Evolutionary conservation across 1,139 yeast species (phyloP).

Genomic region (Magnusiomyces magnusii): DNA sequence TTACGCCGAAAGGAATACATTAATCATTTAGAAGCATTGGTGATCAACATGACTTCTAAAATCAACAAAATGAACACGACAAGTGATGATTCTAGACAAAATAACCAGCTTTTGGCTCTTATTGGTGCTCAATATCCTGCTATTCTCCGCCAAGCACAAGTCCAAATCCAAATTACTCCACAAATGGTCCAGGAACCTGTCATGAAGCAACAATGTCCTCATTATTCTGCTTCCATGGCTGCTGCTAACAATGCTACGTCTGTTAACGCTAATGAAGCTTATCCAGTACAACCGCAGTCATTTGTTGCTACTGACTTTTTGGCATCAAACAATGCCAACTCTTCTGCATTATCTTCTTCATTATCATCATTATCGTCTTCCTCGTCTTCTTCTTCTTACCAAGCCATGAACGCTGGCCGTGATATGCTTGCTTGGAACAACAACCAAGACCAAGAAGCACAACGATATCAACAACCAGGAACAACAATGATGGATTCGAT

Average conservation of each 20-base stretch:
- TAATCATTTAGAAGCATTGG: conserved; percentile 27
- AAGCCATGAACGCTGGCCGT: not conserved
- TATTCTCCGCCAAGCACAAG: conserved; percentile 11
- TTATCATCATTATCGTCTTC: not conserved
- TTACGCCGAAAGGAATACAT: conserved; percentile 32
- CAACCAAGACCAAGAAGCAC: not conserved
- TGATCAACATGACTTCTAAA: conserved; percentile 24
- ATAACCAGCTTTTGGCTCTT: conserved; percentile 10
- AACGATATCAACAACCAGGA: not conserved
- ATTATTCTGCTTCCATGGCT: not conserved
- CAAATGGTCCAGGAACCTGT: conserved; percentile 1
- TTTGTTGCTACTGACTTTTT: not conserved
- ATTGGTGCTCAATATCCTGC: not conserved
- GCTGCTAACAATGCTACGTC: not conserved
- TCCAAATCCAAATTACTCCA: conserved; percentile 4
- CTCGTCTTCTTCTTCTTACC: not conserved
- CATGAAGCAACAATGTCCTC: conserved; percentile 3
- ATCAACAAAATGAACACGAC: conserved; percentile 20
- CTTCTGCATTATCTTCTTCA: not conserved
- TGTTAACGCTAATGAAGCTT: not conserved
- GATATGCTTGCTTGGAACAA: not conserved
- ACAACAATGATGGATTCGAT: conserved; percentile 10
- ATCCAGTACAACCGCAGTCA: not conserved
- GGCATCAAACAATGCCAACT: not conserved
- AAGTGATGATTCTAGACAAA: conserved; percentile 18